Evolutionary conservation across 441 rosid genomes (phyloP), one percentile per base, ranked within the genome.

Genomic region (Raphanus hybrid): DNA sequence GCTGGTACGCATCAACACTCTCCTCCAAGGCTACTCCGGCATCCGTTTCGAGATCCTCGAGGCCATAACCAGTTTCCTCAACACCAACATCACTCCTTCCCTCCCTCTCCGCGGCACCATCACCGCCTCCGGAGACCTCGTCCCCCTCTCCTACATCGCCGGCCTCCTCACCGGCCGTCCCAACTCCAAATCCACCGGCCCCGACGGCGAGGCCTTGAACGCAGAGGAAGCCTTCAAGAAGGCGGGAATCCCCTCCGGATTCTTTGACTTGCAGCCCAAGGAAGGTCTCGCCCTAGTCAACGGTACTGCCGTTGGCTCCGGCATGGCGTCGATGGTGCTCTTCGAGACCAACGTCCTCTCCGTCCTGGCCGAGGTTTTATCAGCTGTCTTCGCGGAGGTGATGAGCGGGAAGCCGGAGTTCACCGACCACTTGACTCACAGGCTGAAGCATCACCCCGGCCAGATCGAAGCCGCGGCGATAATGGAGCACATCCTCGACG

Each of bases 401-500:
- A 29, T 29, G 34, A 29, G 34, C 34, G 34, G 34, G 0, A 29
- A 29, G 0, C 34, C 89, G 0, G 88, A 84, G 52, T 84, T 85
- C 57, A 85, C 88, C 12, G 85, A 86, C 63, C 85, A 84, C 59
- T 8, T 86, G 27, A 86, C 84, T 1, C 88, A 84, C 57, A 29
- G 82, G 18, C 18, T 86, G 71, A 86, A 78, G 55, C 88, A 86
- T 64, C 88, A 86, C 14, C 88, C 88, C 0, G 84, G 87, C 0
- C 88, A 86, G 26, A 84, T 86, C 11, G 85, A 83, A 71, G 85
- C 83, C 0, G 85, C 83, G 37, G 83, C 85, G 12, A 83, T 83
- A 11, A 80, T 83, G 83, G 81, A 83, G 9, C 84, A 77, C 37
- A 83, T 79, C 11, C 81, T 89, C 18, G 85, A 85, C 20, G 85